Percentiles rank a stretch among this genome's conserved stretches.
Evolutionary conservation across 345 rosid genomes (phyloP).

Genomic region (Geranium brycei): DNA sequence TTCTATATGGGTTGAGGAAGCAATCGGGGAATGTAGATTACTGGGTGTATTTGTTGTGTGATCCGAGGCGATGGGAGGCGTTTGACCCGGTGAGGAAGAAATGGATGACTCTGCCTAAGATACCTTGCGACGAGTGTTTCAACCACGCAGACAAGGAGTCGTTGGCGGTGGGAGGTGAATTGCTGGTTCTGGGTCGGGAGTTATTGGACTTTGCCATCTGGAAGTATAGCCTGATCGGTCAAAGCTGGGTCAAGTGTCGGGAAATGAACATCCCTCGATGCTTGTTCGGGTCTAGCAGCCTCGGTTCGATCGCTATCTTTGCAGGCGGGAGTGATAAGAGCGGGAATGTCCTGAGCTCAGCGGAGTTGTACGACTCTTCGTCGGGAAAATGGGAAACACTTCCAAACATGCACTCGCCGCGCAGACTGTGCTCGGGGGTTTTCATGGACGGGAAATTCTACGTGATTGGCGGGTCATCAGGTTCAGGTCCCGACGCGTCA

Average conservation of each 20-base stretch:
- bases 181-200: slow-evolving; percentile 70
- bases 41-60: slow-evolving; percentile 65
- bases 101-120: slow-evolving; percentile 66
- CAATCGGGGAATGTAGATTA: slow-evolving; percentile 38
- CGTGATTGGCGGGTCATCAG: slow-evolving; percentile 67
- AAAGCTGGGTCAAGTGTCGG: slow-evolving; percentile 52
- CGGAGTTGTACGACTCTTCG: slow-evolving; percentile 55
- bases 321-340: slow-evolving; percentile 68
- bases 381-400: slow-evolving; percentile 58
- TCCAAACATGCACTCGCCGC: slow-evolving; percentile 55
- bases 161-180: slow-evolving; percentile 56
- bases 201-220: slow-evolving; percentile 55
- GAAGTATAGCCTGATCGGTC: slow-evolving; percentile 49
- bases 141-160: slow-evolving; percentile 75
- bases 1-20: slow-evolving; percentile 47
- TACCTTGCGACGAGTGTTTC: slow-evolving; percentile 81
- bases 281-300: slow-evolving; percentile 66
- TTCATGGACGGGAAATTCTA: slow-evolving; percentile 76
- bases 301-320: slow-evolving; percentile 48
- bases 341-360: slow-evolving; percentile 44
- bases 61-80: slow-evolving; percentile 69
- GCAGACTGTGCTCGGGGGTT: slow-evolving; percentile 69
- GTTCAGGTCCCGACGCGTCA: slow-evolving; percentile 43
- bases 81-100: slow-evolving; percentile 46
- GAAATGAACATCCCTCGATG: slow-evolving; percentile 66